phyloP scores from a whole-genome alignment of 73 alveolate species.

The Tetrahymena malaccensis region DNA sequence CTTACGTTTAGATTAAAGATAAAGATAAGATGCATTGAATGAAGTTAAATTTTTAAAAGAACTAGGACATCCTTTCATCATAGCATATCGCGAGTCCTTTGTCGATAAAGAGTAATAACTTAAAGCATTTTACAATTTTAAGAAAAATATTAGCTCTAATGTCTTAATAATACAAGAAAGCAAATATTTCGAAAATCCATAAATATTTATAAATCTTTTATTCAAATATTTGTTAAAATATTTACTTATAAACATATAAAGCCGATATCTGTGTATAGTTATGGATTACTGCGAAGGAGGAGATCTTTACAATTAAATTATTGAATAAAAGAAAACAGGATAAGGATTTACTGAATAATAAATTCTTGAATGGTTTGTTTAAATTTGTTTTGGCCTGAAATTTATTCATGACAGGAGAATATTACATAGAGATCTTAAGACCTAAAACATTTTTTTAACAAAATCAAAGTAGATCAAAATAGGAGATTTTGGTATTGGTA shows the following conservation, averaged over 20 bases:
- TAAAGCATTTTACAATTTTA: neutral
- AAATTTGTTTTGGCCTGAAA: constrained; percentile 62
- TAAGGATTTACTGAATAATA: constrained; percentile 43
- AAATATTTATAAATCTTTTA: neutral
- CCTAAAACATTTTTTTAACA: constrained; percentile 66
- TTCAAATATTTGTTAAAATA: too few relatives aligned
- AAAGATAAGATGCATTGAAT: constrained; percentile 35
- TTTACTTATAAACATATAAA: neutral
- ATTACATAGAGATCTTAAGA: constrained; percentile 72
- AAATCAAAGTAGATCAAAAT: constrained; percentile 21
- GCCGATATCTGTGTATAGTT: constrained; percentile 61
- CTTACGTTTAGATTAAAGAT: neutral
- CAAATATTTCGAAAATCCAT: neutral
- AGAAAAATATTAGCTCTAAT: neutral
- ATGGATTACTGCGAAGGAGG: constrained; percentile 89
- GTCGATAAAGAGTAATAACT: constrained; percentile 32
- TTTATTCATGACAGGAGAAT: constrained; percentile 69
- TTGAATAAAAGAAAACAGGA: constrained; percentile 33
- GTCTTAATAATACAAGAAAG: neutral
- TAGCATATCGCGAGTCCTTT: constrained; percentile 42
- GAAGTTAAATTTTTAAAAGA: constrained; percentile 39
- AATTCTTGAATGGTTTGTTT: constrained; percentile 54
- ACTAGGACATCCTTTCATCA: constrained; percentile 43
- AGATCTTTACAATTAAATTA: constrained; percentile 54
- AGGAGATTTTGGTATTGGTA: constrained; percentile 20